phyloP scores from a whole-genome alignment of 1,284 basidiomycete genomes.

The Rhodotorula sp. region DNA sequence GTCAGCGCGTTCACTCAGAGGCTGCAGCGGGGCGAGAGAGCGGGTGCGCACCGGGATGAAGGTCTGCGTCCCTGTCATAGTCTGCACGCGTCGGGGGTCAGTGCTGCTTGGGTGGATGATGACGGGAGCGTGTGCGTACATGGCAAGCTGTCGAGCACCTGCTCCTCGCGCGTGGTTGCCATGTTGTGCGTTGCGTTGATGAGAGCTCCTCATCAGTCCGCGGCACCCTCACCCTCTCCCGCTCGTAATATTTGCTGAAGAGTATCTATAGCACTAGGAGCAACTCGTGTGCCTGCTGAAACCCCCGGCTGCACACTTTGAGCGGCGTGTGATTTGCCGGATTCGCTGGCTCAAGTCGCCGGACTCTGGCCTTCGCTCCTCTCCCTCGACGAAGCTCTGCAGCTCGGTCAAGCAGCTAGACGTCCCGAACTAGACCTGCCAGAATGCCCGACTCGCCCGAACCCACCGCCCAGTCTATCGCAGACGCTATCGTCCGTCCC shows the following conservation, averaged over 20 bases:
- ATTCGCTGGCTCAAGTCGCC: too few relatives aligned
- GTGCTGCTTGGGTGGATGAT: neutral
- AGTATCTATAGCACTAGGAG: too few relatives aligned
- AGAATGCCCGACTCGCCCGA: neutral
- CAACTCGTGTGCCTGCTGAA: too few relatives aligned
- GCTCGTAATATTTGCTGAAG: too few relatives aligned
- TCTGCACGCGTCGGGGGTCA: slow-evolving; percentile 60
- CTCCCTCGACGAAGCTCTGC: neutral
- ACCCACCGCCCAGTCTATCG: slow-evolving; percentile 16
- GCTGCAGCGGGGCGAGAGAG: neutral
- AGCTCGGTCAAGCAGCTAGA: too few relatives aligned
- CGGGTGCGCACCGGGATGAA: slow-evolving; percentile 62
- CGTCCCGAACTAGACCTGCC: neutral
- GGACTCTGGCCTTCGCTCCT: neutral
- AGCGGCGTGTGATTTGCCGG: too few relatives aligned
- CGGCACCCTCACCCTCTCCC: too few relatives aligned
- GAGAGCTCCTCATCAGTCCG: neutral
- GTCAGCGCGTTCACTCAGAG: neutral
- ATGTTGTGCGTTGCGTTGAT: neutral
- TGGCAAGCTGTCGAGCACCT: slow-evolving; percentile 25
- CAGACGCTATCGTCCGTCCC: slow-evolving; percentile 22
- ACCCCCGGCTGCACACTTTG: too few relatives aligned
- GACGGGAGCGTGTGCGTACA: slow-evolving; percentile 1
- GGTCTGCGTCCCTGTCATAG: slow-evolving; percentile 89
- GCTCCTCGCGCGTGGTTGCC: neutral